These are phyloP conservation scores for Cyclaneusma minus DNA, from an alignment of 2,329 filamentous ascomycete genomes.

Conservation along the genomic window DNA sequence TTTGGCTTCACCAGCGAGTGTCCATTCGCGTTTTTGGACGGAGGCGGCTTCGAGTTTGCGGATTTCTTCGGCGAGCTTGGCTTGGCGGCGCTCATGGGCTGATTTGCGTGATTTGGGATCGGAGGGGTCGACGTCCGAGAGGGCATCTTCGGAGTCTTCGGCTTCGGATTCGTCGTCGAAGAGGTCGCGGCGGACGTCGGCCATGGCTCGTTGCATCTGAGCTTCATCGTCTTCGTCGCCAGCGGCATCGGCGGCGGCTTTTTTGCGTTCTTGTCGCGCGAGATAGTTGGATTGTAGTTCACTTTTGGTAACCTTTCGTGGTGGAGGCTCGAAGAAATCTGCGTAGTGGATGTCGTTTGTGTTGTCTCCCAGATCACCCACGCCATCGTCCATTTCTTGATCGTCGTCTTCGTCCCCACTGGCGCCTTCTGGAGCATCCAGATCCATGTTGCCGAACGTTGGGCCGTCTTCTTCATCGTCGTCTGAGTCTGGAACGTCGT, in stretches of 20 bases:
- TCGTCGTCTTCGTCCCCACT: conserved; percentile 47
- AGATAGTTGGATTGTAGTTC: conserved; percentile 24
- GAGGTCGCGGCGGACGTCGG: conserved; percentile 72
- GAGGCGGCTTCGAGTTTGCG: conserved; percentile 79
- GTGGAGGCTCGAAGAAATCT: conserved; percentile 84
- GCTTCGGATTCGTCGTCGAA: conserved; percentile 64
- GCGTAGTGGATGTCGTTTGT: conserved; percentile 83
- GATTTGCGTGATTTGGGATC: conserved; percentile 64
- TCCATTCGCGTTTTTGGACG: conserved; percentile 83
- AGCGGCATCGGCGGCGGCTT: conserved; percentile 20
- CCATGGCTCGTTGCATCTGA: conserved; percentile 72
- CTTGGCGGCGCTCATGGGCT: conserved; percentile 73
- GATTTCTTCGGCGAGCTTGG: conserved; percentile 78
- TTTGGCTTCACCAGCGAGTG: conserved; percentile 72
- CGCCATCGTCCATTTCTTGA: conserved; percentile 37
- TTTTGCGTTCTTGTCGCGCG: conserved; percentile 23
- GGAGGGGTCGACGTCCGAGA: conserved; percentile 50
- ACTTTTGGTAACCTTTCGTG: conserved; percentile 48
- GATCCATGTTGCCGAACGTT: conserved; percentile 66
- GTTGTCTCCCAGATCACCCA: conserved; percentile 41
- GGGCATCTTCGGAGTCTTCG: conserved; percentile 47
- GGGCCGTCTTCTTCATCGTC: conserved; percentile 64
- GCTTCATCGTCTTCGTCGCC: conserved; percentile 33
- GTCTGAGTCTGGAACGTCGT: conserved; percentile 24
- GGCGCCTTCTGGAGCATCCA: conserved; percentile 57